Conservation (phyloP, 202 grass and related monocot genomes). For the Digitaria exilis region DNA sequence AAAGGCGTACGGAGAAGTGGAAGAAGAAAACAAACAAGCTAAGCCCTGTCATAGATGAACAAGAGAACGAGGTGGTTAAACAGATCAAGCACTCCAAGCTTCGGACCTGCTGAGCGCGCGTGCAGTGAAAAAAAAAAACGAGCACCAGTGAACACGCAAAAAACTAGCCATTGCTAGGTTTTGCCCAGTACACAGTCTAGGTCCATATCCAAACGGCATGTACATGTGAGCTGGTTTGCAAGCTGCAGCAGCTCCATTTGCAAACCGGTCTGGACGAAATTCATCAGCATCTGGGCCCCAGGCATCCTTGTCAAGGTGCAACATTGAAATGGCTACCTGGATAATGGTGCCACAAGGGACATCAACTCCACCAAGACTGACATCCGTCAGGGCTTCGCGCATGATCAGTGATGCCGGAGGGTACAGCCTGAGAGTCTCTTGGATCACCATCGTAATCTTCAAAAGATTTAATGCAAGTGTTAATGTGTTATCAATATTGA, state of each 20-base stretch:
- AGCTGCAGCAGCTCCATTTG: constrained; percentile 43
- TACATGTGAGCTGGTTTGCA: constrained; percentile 56
- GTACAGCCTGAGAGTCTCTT: constrained; percentile 64
- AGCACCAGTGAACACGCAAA: too few relatives aligned
- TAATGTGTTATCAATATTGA: neutral
- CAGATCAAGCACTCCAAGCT: constrained; percentile 59
- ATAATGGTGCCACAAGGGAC: constrained; percentile 57
- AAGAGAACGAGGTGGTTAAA: too few relatives aligned
- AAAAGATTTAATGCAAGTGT: neutral
- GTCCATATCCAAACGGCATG: constrained; percentile 55
- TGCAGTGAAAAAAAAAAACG: too few relatives aligned
- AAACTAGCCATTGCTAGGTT: constrained; percentile 68
- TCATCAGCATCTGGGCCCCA: constrained; percentile 32
- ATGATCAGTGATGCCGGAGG: constrained; percentile 44
- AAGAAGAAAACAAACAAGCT: too few relatives aligned
- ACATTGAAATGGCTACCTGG: constrained; percentile 18
- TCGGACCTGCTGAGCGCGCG: too few relatives aligned
- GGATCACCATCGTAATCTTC: constrained; percentile 74
- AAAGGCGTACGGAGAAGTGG: too few relatives aligned
- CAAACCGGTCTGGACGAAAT: constrained; percentile 59
- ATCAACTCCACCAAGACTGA: constrained; percentile 39
- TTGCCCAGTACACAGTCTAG: constrained; percentile 37
- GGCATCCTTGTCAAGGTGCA: constrained; percentile 37
- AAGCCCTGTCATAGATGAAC: too few relatives aligned
- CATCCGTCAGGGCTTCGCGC: constrained; percentile 46